phyloP scores from a whole-genome alignment of 2,329 filamentous ascomycete genomes.

The Westerdykella ornata region DNA sequence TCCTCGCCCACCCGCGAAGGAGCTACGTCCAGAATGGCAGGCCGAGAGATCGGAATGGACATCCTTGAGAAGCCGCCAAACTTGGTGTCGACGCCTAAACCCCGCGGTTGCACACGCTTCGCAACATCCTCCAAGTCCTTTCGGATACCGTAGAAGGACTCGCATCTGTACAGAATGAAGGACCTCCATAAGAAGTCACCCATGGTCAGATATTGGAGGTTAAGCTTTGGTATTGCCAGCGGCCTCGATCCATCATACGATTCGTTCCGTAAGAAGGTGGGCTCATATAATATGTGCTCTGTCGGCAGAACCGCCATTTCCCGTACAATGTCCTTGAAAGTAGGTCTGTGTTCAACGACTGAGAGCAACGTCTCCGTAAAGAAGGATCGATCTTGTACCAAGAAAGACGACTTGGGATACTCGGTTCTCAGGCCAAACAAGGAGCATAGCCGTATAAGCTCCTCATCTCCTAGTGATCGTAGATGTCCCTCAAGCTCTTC shows the following conservation, averaged over 20 bases:
- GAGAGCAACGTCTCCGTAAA: conserved; percentile 66
- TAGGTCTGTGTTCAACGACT: conserved; percentile 67
- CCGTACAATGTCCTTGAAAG: conserved; percentile 73
- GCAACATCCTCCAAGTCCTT: conserved; percentile 82
- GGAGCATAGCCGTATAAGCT: conserved; percentile 62
- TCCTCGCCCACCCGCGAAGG: conserved; percentile 77
- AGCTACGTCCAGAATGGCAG: conserved; percentile 78
- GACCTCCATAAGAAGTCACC: conserved; percentile 97
- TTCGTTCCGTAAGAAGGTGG: conserved; percentile 71
- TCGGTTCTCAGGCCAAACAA: conserved; percentile 69
- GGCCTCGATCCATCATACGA: conserved; percentile 80
- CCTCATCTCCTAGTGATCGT: conserved; percentile 63
- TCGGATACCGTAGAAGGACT: conserved; percentile 88
- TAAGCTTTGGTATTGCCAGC: conserved; percentile 86
- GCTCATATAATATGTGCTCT: conserved; percentile 73
- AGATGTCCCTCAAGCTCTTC: conserved; percentile 72
- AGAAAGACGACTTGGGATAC: conserved; percentile 67
- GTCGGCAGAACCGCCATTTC: conserved; percentile 75
- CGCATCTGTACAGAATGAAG: conserved; percentile 78
- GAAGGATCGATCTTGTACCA: conserved; percentile 59
- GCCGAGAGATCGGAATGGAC: conserved; percentile 80
- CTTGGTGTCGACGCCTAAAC: conserved; percentile 56
- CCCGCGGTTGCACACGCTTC: conserved; percentile 67
- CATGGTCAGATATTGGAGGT: conserved; percentile 88
- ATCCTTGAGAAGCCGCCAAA: conserved; percentile 88